Evolutionary conservation across 257 asterid genomes (phyloP).

Genomic region (Gentiana macrophylla): DNA sequence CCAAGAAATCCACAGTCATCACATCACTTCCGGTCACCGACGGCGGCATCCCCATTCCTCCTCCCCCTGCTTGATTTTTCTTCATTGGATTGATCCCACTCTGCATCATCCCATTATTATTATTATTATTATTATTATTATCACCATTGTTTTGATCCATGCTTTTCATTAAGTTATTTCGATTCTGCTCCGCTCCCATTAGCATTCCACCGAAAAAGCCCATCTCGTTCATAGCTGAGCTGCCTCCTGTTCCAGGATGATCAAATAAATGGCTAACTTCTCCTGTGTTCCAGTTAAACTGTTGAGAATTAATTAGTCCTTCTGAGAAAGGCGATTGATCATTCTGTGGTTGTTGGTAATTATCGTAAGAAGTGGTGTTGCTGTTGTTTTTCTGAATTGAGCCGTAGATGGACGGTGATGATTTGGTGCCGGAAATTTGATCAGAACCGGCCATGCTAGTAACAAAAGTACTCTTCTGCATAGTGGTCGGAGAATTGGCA

Average conservation of each 20-base stretch:
- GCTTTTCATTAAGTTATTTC: constrained; percentile 26
- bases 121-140: constrained; percentile 14
- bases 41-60: background rate
- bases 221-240: constrained; percentile 33
- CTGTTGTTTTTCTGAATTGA: constrained; percentile 5
- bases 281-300: constrained; percentile 30
- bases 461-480: constrained; percentile 69
- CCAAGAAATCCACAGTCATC: constrained; percentile 81
- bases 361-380: constrained; percentile 14
- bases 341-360: constrained; percentile 21
- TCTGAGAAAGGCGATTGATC: constrained; percentile 18
- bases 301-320: constrained; percentile 11
- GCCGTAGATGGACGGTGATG: constrained; percentile 8
- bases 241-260: background rate
- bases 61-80: background rate
- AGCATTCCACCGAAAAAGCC: constrained; percentile 63
- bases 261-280: constrained; percentile 32
- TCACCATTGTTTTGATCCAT: constrained; percentile 15
- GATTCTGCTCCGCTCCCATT: constrained; percentile 33
- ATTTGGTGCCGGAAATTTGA: constrained; percentile 14
- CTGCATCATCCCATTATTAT: constrained; percentile 15
- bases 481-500: constrained; percentile 40
- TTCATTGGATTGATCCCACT: background rate
- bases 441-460: constrained; percentile 56
- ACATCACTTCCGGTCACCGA: constrained; percentile 26